Evolutionary conservation across 441 rosid species (phyloP).

Genomic region (Mallotus japonicus): DNA sequence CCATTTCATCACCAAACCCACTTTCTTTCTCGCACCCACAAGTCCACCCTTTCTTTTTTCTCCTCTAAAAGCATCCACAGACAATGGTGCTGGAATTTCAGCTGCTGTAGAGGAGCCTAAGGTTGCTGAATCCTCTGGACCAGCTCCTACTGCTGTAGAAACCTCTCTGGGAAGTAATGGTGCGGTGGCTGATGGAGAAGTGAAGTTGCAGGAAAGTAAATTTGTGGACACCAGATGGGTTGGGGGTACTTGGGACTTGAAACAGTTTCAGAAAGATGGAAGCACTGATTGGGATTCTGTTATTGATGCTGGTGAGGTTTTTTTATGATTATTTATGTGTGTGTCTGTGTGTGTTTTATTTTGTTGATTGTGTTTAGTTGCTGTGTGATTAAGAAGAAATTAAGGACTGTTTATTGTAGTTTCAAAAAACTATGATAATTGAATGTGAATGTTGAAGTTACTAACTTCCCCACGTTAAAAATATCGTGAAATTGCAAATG

Average conservation of each 20-base stretch:
- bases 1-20: conserved; percentile 28
- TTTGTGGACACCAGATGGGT: conserved; percentile 72
- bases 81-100: conserved; percentile 43
- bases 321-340: not conserved
- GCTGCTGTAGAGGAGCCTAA: conserved; percentile 34
- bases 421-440: not conserved
- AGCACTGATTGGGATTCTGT: conserved; percentile 83
- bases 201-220: conserved; percentile 27
- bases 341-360: not conserved
- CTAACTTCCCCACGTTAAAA: not conserved
- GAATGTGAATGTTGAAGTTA: not conserved
- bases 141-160: not conserved
- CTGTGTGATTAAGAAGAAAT: not conserved
- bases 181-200: conserved; percentile 29
- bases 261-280: conserved; percentile 62
- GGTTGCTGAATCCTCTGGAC: conserved; percentile 11
- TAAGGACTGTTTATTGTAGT: not conserved
- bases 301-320: conserved; percentile 77
- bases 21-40: conserved; percentile 25
- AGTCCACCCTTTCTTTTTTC: conserved; percentile 20
- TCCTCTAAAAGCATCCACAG: conserved; percentile 34
- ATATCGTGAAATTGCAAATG: not conserved
- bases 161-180: conserved; percentile 33
- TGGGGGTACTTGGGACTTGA: conserved; percentile 86
- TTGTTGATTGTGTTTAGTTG: not conserved